Base-by-base conservation (phyloP, 768 basidiomycete genomes). In the Boletus speciosus region DNA sequence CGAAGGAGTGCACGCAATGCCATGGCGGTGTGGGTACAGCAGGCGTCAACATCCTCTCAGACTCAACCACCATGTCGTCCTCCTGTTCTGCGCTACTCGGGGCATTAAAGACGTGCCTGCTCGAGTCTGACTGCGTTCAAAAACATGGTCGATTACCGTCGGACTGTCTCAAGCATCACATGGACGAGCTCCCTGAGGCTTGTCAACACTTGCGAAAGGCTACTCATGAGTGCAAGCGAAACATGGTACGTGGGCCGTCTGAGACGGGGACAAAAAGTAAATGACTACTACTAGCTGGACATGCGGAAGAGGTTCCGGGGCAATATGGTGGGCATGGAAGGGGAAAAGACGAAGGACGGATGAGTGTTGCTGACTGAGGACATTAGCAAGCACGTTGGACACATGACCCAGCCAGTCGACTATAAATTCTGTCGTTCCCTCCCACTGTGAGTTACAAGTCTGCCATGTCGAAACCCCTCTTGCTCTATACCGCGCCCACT, bases 151-250 rank as follows among this genome's bases (percentile, higher is more conserved):
- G 76, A 50, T 76, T 89, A n/a, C 93, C 93, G 7, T 93, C 91
- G 0, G 88, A 90, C 32, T 96, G 93, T 71, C 78, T 96, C 45
- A 83, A 80, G 62, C 66, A 89, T 27, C 89, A 94, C 70, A 73
- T 71, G 23, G 75, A 85, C 50, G 86, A 92, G 58, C 78, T 96
- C 25, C 92, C 93, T 2, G 84, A 88, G 61, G 79, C 87, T 61
- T 96, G 93, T 67, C 82, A 83, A 66, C 79, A 83, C 27, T 73
- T 96, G 51, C 79, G 93, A 48, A 84, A 83, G 69, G 90, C 90
- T 11, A 85, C 88, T 1, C 93, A 89, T 61, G 90, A 95, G 60
- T 96, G 93, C 74, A 96, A 96, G 71, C 79, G 91, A 54, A 90
- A 86, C 40, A 88, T 92, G 89, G 91, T 92, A 54, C 54, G 83